Conservation (phyloP, 768 basidiomycete genomes). For the Collybia sordida region DNA sequence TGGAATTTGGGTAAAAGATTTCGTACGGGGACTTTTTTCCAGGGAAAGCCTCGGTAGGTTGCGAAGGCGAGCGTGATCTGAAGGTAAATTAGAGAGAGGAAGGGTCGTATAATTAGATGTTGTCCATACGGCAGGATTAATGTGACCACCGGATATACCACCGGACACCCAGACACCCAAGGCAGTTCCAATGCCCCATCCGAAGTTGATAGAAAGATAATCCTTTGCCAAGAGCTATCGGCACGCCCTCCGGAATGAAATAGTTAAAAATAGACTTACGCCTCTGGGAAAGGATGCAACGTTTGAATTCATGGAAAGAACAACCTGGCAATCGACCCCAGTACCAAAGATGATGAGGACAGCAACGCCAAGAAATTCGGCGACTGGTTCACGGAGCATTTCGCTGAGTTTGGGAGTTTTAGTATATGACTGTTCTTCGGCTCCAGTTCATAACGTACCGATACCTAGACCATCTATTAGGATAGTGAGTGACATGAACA, state of each 20-base stretch:
- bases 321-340: constrained; percentile 57
- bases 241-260: no score
- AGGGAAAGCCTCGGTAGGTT: constrained; percentile 71
- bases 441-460: constrained; percentile 35
- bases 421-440: neutral
- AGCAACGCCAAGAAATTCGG: constrained; percentile 62
- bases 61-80: constrained; percentile 73
- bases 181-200: constrained; percentile 60
- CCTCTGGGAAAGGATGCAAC: constrained; percentile 54
- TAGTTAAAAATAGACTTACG: constrained; percentile 35
- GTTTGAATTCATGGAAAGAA: constrained; percentile 42
- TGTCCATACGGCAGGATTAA: constrained; percentile 63
- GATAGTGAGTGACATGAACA: constrained; percentile 36
- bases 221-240: constrained; percentile 24
- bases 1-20: neutral
- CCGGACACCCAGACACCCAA: constrained; percentile 69
- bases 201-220: constrained; percentile 49
- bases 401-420: constrained; percentile 28
- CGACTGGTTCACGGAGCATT: constrained; percentile 55
- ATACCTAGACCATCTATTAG: constrained; percentile 55
- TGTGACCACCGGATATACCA: constrained; percentile 72
- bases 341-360: constrained; percentile 60
- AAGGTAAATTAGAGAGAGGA: neutral
- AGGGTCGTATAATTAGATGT: neutral
- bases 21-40: constrained; percentile 71